Percentiles rank a stretch among this genome's conserved stretches.
Evolutionary conservation across 2,329 filamentous ascomycete genomes (phyloP).

Genomic region (Setomelanomma holmii): DNA sequence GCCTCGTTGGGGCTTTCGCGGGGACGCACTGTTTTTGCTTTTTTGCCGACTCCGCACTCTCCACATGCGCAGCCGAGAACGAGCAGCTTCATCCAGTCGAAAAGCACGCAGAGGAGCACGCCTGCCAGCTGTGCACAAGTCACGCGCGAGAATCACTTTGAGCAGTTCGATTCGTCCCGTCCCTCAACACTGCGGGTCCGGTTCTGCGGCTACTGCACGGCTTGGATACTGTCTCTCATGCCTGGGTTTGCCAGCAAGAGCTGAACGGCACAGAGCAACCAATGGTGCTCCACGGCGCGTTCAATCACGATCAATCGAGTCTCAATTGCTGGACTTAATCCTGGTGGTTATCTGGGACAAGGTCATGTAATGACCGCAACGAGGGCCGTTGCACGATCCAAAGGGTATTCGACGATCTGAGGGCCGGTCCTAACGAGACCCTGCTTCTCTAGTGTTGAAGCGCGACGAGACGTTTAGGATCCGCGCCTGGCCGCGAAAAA

Average conservation of each 20-base stretch:
- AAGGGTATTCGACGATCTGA: neutral
- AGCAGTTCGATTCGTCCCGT: conserved; percentile 30
- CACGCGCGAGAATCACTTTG: conserved; percentile 12
- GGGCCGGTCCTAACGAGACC: neutral
- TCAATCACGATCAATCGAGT: neutral
- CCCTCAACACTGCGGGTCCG: conserved; percentile 20
- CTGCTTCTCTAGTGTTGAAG: conserved; percentile 6
- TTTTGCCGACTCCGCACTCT: conserved; percentile 13
- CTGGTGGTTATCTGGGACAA: neutral
- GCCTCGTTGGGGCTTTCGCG: conserved; percentile 8
- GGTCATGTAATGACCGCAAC: neutral
- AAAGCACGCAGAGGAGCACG: conserved; percentile 2
- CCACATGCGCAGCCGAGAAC: conserved; percentile 27
- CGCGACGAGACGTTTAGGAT: conserved; percentile 20
- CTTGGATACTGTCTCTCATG: conserved; percentile 5
- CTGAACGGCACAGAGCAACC: conserved; percentile 8
- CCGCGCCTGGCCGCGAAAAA: conserved; percentile 27
- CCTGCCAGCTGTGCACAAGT: conserved; percentile 21
- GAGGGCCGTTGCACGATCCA: neutral
- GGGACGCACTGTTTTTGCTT: conserved; percentile 14
- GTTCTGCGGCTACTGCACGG: conserved; percentile 26
- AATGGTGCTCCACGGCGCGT: neutral
- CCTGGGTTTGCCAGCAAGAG: neutral
- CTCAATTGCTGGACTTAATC: neutral
- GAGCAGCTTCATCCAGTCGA: conserved; percentile 12